A percentile compares a stretch with the other conserved stretches of the same genome.
phyloP scores from a whole-genome alignment of 1,284 basidiomycete genomes.

The Chiua sp. region DNA sequence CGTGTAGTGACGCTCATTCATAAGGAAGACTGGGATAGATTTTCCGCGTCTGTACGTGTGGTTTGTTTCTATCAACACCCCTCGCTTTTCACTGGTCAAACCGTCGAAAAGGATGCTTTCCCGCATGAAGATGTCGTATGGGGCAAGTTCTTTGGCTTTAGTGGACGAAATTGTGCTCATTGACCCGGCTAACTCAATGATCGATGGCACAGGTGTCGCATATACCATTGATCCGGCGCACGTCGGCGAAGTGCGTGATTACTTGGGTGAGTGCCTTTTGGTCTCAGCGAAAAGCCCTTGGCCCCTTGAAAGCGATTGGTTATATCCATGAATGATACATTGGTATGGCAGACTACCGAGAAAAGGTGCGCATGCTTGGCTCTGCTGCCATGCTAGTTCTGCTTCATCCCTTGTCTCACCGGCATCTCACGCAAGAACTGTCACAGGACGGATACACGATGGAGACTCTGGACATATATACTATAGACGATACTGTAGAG shows the following conservation, averaged over 20 bases:
- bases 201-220: conserved; percentile 59
- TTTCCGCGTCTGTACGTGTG: conserved; percentile 62
- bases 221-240: conserved; percentile 84
- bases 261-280: conserved; percentile 62
- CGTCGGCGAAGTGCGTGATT: conserved; percentile 76
- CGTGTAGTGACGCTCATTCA: conserved; percentile 90
- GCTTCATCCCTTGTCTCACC: not conserved
- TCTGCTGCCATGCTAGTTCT: not conserved
- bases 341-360: conserved; percentile 65
- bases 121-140: conserved; percentile 84
- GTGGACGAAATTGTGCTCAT: not conserved
- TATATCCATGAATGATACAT: not conserved
- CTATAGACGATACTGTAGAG: conserved; percentile 51
- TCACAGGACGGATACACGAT: conserved; percentile 62
- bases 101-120: conserved; percentile 63
- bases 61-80: not conserved
- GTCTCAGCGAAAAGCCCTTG: not conserved
- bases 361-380: conserved; percentile 60
- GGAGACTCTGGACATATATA: conserved; percentile 55
- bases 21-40: conserved; percentile 80
- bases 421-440: not conserved
- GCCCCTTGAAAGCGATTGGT: not conserved
- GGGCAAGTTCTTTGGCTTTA: conserved; percentile 52
- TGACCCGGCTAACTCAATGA: not conserved
- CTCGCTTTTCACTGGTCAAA: not conserved